A percentile compares a stretch with the other conserved stretches of the same genome.
Evolutionary conservation across 2,329 filamentous ascomycete genomes (phyloP).

Genomic region (Mycosphaerelloides madeirae): DNA sequence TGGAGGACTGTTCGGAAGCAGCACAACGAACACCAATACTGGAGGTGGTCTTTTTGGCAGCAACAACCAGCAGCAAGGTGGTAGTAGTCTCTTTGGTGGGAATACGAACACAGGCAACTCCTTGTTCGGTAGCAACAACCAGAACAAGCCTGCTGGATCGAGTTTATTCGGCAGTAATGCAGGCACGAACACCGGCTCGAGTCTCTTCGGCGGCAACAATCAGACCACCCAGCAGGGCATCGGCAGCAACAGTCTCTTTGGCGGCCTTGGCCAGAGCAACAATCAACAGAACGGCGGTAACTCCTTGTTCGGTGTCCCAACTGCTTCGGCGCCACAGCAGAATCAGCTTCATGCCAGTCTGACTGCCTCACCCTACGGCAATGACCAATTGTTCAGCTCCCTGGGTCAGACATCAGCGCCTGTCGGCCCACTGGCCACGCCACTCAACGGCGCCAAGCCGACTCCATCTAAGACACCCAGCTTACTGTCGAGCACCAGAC

Average conservation of each 20-base stretch:
- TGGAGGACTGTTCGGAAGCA: constrained; percentile 38
- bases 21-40: constrained; percentile 23
- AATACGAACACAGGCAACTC: constrained; percentile 19
- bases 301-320: constrained; percentile 52
- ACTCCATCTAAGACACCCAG: constrained; percentile 27
- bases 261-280: constrained; percentile 27
- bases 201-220: constrained; percentile 34
- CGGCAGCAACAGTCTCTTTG: constrained; percentile 38
- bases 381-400: constrained; percentile 76
- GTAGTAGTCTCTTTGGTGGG: constrained; percentile 37
- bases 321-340: constrained; percentile 49
- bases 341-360: constrained; percentile 55
- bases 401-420: constrained; percentile 63
- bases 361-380: constrained; percentile 85
- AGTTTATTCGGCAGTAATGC: constrained; percentile 37
- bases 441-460: constrained; percentile 62
- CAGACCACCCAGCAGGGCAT: constrained; percentile 37
- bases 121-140: constrained; percentile 31
- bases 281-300: constrained; percentile 40
- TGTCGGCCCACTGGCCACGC: constrained; percentile 86
- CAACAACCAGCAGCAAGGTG: constrained; percentile 23
- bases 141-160: constrained; percentile 39
- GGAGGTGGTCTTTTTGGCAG: constrained; percentile 36
- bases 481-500: constrained; percentile 26
- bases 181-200: constrained; percentile 29